Base-by-base conservation (phyloP, 106 monocot genomes). In the Vanilla planifolia region DNA sequence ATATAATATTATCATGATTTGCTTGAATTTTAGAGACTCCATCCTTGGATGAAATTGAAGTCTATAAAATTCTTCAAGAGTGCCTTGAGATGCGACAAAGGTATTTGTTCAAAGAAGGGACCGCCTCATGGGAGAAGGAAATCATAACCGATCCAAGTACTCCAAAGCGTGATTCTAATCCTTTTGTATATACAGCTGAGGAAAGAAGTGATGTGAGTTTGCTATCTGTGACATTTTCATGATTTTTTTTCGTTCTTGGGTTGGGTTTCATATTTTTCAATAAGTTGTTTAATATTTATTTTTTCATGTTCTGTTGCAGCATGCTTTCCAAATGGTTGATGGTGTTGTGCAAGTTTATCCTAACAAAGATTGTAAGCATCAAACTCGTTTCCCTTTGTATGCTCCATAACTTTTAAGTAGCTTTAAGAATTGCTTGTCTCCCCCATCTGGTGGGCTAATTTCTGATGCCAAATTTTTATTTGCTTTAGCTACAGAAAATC, bases 101-200 rank as follows among this genome's bases (percentile, higher is more conserved):
- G 60, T 99, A 99, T 77, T 59, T 99, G 8, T 99, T 73, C 42
- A 71, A 44, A 70, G 92, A 88, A 68, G 73, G 80, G 44, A 67
- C 85, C 68, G 72, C 88, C 69, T 88, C 92, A 9, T 99, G 98
- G 98, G 88, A 85, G 61, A 99, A 88, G 66, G 98, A 99, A 82
- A 64, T 88, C 47, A 98, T 98, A 66, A 91, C 87, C 56, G 98
- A 99, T 43, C 98, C 98, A 32, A 82, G 98, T 60, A 99, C 98
- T 14, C 98, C 98, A 50, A 99, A 80, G 61, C 85, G 79, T 42
- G 78, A 96, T 66, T 73, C 84, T 68, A 84, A 87, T 61, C 95
- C 95, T 35, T 95, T 95, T 68, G 68, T 68, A 15, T 82, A 91
- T 72, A 11, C 41, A 30, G 48, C 85, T 62, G 87, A 91, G 75